Evolutionary conservation across 169 alveolate genomes (phyloP), one percentile per base, ranked within the genome.

Genomic region (Plasmodium gonderi): DNA sequence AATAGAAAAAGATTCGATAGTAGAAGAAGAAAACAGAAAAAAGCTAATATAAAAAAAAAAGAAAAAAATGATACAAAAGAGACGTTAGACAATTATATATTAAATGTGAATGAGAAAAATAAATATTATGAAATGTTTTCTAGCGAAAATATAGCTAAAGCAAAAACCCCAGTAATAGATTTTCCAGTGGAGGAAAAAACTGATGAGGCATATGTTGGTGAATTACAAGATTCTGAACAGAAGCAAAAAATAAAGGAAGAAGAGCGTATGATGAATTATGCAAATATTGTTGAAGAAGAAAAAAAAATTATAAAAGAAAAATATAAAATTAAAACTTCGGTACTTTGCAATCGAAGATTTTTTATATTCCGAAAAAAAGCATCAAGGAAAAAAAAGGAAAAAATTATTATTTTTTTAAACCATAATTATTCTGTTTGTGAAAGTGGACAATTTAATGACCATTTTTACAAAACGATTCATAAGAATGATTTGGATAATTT

Each of bases 361-460:
- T 45, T 64, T 26, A 14, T 90, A 64, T 65, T 78, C 7, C 79
- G 72, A n/a, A 49, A 75, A 75, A 87, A 87, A 75, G 47, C 65
- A 23, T 51, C 47, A 75, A 87, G 87, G 33, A 90, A 78, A 68
- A 77, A 75, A 78, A 90, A 90, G 80, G 91, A 90, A 67, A 90
- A 90, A 90, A 90, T 90, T 78, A 90, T 90, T 26, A 90, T 90
- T 60, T 90, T 90, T 90, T 65, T 90, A 77, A 90, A 90, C 49
- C 81, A 79, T 38, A 78, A 90, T 64, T 77, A 65, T 64, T 40
- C 83, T 23, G 79, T 45, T 7, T 65, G 76, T 60, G 81, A 90
- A 78, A 90, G 49, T 90, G 94, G 90, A 64, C 47, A 68, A 44
- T 90, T 90, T 90, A 90, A 90, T 78, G 94, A 90, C 60, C 94